phyloP scores from a whole-genome alignment of 2,329 filamentous ascomycete genomes.

The Monilinia laxa region DNA sequence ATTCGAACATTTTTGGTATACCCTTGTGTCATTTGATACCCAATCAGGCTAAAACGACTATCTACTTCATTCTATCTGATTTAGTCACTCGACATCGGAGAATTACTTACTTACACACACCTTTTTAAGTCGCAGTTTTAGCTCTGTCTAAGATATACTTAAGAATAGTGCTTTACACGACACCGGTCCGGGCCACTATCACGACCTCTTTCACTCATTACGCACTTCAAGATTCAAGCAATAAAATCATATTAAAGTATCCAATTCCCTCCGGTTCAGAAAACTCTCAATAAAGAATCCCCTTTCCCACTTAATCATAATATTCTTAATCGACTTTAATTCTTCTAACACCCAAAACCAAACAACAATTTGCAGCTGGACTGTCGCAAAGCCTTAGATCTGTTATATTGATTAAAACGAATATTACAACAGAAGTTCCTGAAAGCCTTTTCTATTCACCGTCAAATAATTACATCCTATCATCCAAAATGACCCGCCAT shows the following conservation, averaged over 20 bases:
- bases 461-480: not conserved
- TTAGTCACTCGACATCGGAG: too few species aligned
- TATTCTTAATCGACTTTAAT: slow-evolving; percentile 10
- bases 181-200: too few species aligned
- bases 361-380: slow-evolving; percentile 8
- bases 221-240: too few species aligned
- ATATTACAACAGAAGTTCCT: not conserved
- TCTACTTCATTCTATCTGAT: not conserved
- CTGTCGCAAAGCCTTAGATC: not conserved
- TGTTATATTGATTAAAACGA: not conserved
- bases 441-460: not conserved
- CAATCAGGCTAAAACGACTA: not conserved
- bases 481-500: not conserved
- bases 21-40: too few species aligned
- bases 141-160: too few species aligned
- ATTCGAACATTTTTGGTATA: not conserved
- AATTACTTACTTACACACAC: not conserved
- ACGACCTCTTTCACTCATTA: too few species aligned
- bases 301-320: not conserved
- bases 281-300: not conserved
- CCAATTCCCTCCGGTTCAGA: not conserved
- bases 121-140: too few species aligned
- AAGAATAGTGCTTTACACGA: too few species aligned
- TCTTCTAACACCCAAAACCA: not conserved
- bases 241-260: too few species aligned